Base-by-base conservation (phyloP, 768 basidiomycete species). In the Pisolithus microcarpus region DNA sequence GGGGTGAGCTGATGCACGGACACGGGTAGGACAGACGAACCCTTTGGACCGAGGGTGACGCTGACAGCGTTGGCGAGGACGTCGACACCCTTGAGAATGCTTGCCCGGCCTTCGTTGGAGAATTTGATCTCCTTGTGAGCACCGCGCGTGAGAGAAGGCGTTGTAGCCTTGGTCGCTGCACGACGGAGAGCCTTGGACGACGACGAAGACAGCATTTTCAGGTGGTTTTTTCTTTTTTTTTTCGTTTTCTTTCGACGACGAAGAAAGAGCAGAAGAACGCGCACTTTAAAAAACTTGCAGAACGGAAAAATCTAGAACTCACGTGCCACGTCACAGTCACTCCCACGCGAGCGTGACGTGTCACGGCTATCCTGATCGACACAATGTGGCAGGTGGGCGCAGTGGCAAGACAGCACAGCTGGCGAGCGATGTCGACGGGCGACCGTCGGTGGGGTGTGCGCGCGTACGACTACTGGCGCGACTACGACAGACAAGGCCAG, bases 81-180 rank as follows among this genome's bases (percentile, higher is more conserved):
- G 72, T 98, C 94, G 56, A 99, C 93, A 70, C 95, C 95, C 69
- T 86, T 87, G 59, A 97, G 79, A 72, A 96, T 95, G 70, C 83
- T 81, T 28, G 92, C 91, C 56, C 94, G 81, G 58, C 93, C 93
- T 58, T 92, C 91, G 69, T 97, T 94, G 65, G 87, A 88, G 73
- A 98, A 97, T 73, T 87, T 86, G 69, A 98, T 89, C 69, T 96
- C 93, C 80, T 96, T 96, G 80, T 94, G 90, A 16, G 82, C 87
- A 53, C 85, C 84, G 51, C 90, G 84, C 37, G 71, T 69, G n/a
- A 82, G 61, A 10, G 76, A 58, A 52, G 82, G 78, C 63, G 76
- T 76, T 11, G 73, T 68, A 23, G 77, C 75, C 63, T 79, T 80
- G 43, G 75, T 70, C 31, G 82, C 82, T 47, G 77, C 81, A 61